phyloP scores from a whole-genome alignment of 176 grass and related monocot genomes.

The Oropetium thomaeum region DNA sequence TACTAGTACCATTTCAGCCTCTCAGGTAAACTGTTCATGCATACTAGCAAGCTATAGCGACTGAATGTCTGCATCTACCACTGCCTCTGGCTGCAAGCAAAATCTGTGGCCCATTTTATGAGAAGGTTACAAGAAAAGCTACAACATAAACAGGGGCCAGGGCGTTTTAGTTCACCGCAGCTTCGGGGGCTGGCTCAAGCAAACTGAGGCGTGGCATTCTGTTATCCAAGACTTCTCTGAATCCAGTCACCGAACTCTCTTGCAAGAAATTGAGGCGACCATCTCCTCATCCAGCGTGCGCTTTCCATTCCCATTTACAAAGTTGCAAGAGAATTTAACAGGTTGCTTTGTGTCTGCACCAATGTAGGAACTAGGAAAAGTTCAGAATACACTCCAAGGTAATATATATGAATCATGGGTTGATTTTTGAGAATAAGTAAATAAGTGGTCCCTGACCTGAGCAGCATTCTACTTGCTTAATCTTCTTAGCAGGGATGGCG shows the following conservation, averaged over 20 bases:
- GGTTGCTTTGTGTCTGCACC: conserved; percentile 31
- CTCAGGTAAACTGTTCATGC: neutral
- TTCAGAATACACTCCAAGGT: neutral
- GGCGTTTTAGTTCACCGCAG: neutral
- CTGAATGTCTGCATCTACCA: neutral
- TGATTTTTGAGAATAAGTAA: neutral
- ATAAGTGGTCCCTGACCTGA: conserved; percentile 6
- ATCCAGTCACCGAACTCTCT: conserved; percentile 26
- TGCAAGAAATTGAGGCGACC: conserved; percentile 24
- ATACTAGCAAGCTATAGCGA: no score
- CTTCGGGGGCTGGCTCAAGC: neutral
- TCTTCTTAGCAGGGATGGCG: conserved; percentile 44
- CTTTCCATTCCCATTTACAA: conserved; percentile 35
- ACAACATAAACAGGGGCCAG: neutral
- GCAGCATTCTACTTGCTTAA: conserved; percentile 22
- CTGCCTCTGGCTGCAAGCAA: neutral
- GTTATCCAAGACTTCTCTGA: neutral
- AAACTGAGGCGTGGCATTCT: neutral
- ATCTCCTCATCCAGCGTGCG: conserved; percentile 29
- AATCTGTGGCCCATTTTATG: neutral
- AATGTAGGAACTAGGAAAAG: neutral
- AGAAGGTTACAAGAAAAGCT: neutral
- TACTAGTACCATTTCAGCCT: neutral
- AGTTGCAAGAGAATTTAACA: conserved; percentile 46
- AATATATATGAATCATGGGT: neutral